Base-by-base conservation (phyloP, 1,139 yeast species). In the Debaryomyces subglobosus region DNA sequence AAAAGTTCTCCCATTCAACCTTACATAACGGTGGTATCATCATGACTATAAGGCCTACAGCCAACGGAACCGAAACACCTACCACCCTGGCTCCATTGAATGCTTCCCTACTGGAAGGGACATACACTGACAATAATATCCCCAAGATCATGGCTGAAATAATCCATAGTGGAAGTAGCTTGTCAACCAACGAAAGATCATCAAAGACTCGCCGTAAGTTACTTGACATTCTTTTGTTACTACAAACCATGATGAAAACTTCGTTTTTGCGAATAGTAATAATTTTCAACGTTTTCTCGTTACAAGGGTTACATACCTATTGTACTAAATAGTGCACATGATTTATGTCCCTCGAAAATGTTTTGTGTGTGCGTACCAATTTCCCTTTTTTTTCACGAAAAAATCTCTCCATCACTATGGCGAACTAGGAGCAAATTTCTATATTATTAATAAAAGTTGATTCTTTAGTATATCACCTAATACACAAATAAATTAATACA, bases 21-120 rank as follows among this genome's bases (percentile, higher is more conserved):
- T 79, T 78, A 59, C 84, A 78, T 39, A 82, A 62, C 8, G 83
- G 82, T 2, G 86, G 86, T 15, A 77, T 66, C 82, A 82, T 81
- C 86, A 82, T 82, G 13, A 78, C 68, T 13, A 82, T 68, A 49
- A 81, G 60, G 0, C 86, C 86, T 8, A 80, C 63, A 1, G 82
- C 80, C 24, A 81, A 61, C 0, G 86, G 86, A 7, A 77, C 54
- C 0, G 74, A 64, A 2, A 72, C 77, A 8, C 66, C 50, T 49
- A 66, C 56, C 13, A 78, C 53, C 36, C 62, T 52, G 3, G 64
- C 62, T 2, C 70, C 65, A 27, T 65, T 57, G 46, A 72, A 69
- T 1, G 67, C 69, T 9, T 55, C 45, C 48, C 70, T 56, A n/a
- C 67, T 55, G 2, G 58, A 47, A 0, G 74, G 74, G 7, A 59